Evolutionary conservation across 2,329 filamentous ascomycete species (phyloP), one percentile per base, ranked within the genome.

Genomic region (Fusarium siculi): DNA sequence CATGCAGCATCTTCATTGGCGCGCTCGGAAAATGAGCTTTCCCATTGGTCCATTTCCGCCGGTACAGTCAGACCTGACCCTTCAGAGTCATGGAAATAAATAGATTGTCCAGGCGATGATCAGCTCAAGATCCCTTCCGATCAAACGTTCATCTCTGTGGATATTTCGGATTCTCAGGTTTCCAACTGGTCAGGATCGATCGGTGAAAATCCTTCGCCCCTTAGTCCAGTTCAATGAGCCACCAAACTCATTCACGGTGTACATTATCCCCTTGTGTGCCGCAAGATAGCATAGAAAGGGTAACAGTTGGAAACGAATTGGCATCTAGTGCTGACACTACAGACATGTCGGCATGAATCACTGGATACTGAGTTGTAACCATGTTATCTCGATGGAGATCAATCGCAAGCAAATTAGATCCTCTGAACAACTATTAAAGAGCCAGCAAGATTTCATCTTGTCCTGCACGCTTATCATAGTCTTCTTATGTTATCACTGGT

Each of bases 1-100:
- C 21, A 30, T 30, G 14, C 25, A n/a, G 44, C 3, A 11, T 30
- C 12, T 11, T 25, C 12, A 67, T 67, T 67, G 53, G 64, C 3
- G 11, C 3, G 34, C 15, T 67, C 64, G 64, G 64, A 67, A 67
- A 67, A 3, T 6, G 15, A 47, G 42, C 18, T 5, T 37, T 5
- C 3, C 36, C 3, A 67, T 67, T 67, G 64, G 64, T 1, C 7
- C 9, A 14, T n/a, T 5, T 9, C 15, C 30, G 2, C 40, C 36
- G 15, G 5, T 11, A 18, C 11, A 67, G 63, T 60, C 63, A 40
- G 19, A 16, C 14, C 4, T 5, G 32, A 12, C 8, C 23, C 34
- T 28, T 4, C 4, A n/a, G 50, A 37, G 3, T 12, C 7, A 25
- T 12, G 2, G 9, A 28, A 19, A 5, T 4, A 9, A 15, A 28